Evolutionary conservation across 768 basidiomycete species (phyloP).

Genomic region (Mycena leptocephala): DNA sequence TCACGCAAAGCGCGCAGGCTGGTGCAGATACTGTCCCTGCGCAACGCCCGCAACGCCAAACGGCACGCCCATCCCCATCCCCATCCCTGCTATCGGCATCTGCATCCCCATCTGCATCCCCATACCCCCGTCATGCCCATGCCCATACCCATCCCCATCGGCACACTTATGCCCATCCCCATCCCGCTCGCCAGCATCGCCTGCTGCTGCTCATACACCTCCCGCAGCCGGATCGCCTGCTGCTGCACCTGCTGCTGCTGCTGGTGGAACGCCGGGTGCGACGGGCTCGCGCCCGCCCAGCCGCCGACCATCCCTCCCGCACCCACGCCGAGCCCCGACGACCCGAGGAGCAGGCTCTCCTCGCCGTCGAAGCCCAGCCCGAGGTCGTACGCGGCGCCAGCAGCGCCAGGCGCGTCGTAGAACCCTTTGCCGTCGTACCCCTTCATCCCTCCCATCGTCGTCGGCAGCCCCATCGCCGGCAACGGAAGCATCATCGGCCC

Average conservation of each 20-base stretch:
- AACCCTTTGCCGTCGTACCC: neutral
- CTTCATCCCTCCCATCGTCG: neutral
- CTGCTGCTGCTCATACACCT: too few relatives aligned
- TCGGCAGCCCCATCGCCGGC: neutral
- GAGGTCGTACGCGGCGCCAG: neutral
- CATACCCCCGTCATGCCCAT: too few relatives aligned
- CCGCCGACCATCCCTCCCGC: neutral
- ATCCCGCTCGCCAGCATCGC: neutral
- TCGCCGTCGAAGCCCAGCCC: neutral
- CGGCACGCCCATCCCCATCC: too few relatives aligned
- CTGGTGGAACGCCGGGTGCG: slow-evolving; percentile 11
- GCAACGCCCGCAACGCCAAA: too few relatives aligned
- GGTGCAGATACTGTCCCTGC: slow-evolving; percentile 22
- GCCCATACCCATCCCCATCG: neutral
- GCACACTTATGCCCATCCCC: neutral
- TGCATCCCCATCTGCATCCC: neutral
- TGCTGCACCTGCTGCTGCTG: neutral
- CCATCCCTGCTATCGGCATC: too few relatives aligned
- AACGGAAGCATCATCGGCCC: neutral
- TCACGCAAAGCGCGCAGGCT: slow-evolving; percentile 4
- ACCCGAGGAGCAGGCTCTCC: neutral
- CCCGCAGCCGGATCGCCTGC: neutral
- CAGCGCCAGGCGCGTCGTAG: neutral
- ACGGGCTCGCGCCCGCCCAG: slow-evolving; percentile 8
- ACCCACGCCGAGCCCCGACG: neutral